A percentile compares a stretch with the other conserved stretches of the same genome.
Evolutionary conservation across 352 stramenopile genomes (phyloP).

Genomic region (Pythium grandisporangium): DNA sequence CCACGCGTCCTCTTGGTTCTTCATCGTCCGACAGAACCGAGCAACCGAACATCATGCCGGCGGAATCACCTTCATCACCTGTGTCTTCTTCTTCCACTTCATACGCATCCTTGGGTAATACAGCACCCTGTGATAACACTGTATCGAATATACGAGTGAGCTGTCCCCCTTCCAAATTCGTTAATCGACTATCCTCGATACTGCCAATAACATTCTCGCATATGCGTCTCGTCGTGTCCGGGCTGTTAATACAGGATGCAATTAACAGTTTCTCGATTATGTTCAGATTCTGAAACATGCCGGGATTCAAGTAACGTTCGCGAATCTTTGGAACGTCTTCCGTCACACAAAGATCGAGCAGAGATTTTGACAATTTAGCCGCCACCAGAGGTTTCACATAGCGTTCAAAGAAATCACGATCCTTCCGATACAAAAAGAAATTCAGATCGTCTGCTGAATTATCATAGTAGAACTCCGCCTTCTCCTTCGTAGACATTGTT

Average conservation of each 20-base stretch:
- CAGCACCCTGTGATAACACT: slow-evolving; percentile 4
- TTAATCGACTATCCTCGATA: neutral
- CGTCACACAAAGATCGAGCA: slow-evolving; percentile 7
- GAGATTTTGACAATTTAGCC: slow-evolving; percentile 4
- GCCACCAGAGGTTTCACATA: slow-evolving; percentile 2
- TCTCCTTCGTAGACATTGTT: slow-evolving; percentile 1
- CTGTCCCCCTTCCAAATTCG: neutral
- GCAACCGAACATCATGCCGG: too few species aligned
- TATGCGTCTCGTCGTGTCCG: neutral
- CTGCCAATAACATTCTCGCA: slow-evolving; percentile 8
- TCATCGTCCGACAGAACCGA: too few species aligned
- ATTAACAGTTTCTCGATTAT: slow-evolving; percentile 9
- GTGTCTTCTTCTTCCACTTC: neutral
- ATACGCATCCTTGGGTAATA: neutral
- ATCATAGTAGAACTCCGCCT: slow-evolving; percentile 6
- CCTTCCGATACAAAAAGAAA: slow-evolving; percentile 11
- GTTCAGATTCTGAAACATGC: slow-evolving; percentile 6
- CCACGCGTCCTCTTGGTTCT: too few species aligned
- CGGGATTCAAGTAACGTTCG: slow-evolving; percentile 2
- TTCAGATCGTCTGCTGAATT: slow-evolving; percentile 12
- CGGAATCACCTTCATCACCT: slow-evolving; percentile 3
- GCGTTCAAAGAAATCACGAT: slow-evolving; percentile 3
- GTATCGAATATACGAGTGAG: slow-evolving; percentile 6
- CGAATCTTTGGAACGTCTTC: neutral
- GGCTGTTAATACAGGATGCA: neutral